phyloP scores from a whole-genome alignment of 257 asterid species.

The Orobanche coerulescens region DNA sequence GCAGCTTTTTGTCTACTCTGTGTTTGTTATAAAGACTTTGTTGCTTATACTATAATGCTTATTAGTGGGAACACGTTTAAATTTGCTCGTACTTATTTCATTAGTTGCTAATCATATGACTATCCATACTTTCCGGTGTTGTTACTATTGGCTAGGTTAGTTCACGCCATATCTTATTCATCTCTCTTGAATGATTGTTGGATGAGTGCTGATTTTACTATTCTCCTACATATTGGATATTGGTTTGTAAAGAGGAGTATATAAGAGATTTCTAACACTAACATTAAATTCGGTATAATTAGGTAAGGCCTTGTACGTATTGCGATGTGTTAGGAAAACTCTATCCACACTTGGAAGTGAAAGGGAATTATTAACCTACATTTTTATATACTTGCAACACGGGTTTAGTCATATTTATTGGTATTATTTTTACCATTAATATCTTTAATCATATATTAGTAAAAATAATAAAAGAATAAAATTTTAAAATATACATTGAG shows the following conservation, averaged over 20 bases:
- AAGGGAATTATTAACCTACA: no score
- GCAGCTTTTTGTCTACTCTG: constrained; percentile 6
- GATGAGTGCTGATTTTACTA: background rate
- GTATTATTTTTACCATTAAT: no score
- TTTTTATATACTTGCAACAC: no score
- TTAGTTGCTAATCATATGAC: background rate
- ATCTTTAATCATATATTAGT: no score
- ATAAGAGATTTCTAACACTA: background rate
- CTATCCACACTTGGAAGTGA: background rate
- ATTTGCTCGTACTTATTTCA: background rate
- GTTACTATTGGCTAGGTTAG: background rate
- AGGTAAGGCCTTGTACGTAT: background rate
- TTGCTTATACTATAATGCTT: background rate
- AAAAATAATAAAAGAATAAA: no score
- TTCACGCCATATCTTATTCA: background rate
- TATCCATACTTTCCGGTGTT: background rate
- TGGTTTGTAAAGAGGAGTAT: background rate
- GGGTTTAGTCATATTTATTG: no score
- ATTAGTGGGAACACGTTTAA: background rate
- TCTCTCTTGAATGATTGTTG: background rate
- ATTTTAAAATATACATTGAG: no score
- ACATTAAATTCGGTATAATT: background rate
- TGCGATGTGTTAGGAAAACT: background rate
- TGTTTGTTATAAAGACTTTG: background rate
- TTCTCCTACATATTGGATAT: background rate